These are phyloP conservation scores for Aspergillus fischeri DNA, from an alignment of 2,329 filamentous ascomycete species.

Conservation along the genomic window DNA sequence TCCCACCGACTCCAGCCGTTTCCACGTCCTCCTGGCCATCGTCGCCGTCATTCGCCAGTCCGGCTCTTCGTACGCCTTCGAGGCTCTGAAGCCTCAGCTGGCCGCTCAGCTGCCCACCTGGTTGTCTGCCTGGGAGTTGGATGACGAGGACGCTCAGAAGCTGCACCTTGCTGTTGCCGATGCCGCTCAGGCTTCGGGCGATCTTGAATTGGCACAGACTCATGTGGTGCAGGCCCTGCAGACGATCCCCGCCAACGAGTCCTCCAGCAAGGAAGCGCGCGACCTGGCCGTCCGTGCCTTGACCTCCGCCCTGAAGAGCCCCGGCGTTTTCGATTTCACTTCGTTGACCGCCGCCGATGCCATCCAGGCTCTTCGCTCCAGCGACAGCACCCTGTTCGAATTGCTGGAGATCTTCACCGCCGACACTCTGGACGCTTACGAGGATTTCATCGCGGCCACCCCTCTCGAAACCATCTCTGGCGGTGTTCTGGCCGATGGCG, in stretches of 20 bases:
- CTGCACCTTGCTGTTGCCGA: constrained; percentile 80
- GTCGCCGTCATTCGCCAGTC: constrained; percentile 74
- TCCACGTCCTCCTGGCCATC: constrained; percentile 86
- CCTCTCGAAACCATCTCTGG: constrained; percentile 62
- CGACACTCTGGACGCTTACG: constrained; percentile 91
- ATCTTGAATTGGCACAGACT: constrained; percentile 70
- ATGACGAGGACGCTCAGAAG: constrained; percentile 76
- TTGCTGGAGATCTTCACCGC: constrained; percentile 93
- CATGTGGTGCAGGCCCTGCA: constrained; percentile 74
- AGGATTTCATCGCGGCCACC: constrained; percentile 75
- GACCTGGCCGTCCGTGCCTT: constrained; percentile 61
- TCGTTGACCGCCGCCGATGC: constrained; percentile 67
- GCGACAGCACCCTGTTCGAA: constrained; percentile 80
- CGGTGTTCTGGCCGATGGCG: constrained; percentile 72
- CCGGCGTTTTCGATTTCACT: constrained; percentile 68
- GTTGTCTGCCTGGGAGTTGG: constrained; percentile 77
- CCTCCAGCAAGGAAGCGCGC: constrained; percentile 51
- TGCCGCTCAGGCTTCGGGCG: constrained; percentile 71
- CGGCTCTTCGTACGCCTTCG: constrained; percentile 69
- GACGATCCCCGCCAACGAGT: constrained; percentile 62
- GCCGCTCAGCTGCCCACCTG: constrained; percentile 72
- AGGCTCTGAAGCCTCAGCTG: constrained; percentile 77
- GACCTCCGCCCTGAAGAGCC: constrained; percentile 62
- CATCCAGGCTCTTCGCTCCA: constrained; percentile 81
- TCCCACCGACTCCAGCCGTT: constrained; percentile 71